Conservation (phyloP, 228 moss, liverwort and hornwort species). For the Sphagnum fallax region DNA sequence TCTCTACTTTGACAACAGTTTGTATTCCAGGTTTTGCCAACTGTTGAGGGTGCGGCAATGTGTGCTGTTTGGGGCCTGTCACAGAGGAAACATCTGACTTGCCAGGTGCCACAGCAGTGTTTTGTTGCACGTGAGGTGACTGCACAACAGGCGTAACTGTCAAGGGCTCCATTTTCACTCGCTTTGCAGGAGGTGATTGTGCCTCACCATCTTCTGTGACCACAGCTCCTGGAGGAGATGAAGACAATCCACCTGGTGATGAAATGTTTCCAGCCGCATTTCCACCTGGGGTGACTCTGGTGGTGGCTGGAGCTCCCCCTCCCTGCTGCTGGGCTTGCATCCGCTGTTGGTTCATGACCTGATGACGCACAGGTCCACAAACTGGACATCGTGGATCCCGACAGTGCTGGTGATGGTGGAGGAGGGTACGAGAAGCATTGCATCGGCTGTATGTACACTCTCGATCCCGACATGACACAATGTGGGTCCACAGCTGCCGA, state of each 20-base stretch:
- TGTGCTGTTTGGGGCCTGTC: constrained; percentile 14
- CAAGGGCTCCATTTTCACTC: constrained; percentile 59
- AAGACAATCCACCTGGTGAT: constrained; percentile 41
- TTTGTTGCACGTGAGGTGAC: constrained; percentile 12
- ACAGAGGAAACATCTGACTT: constrained; percentile 15
- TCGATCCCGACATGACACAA: constrained; percentile 71
- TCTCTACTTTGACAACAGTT: constrained; percentile 21
- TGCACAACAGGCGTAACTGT: constrained; percentile 18
- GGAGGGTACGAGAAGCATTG: constrained; percentile 88
- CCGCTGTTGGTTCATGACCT: constrained; percentile 66
- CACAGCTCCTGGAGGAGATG: constrained; percentile 29
- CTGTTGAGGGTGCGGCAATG: constrained; percentile 24
- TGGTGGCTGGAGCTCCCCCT: constrained; percentile 18
- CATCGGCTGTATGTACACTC: constrained; percentile 87
- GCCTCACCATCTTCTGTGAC: constrained; percentile 29
- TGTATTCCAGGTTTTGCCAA: constrained; percentile 17
- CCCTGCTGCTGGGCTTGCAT: constrained; percentile 26
- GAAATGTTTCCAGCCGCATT: constrained; percentile 14
- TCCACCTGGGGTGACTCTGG: constrained; percentile 9
- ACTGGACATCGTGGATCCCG: constrained; percentile 86
- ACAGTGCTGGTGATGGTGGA: constrained; percentile 84
- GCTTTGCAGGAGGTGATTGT: constrained; percentile 49
- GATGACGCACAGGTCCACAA: constrained; percentile 91
- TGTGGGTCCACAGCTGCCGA: constrained; percentile 85
- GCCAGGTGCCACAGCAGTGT: constrained; percentile 16